Conservation (phyloP, 352 stramenopile species). For the Pythium aphanidermatum region DNA sequence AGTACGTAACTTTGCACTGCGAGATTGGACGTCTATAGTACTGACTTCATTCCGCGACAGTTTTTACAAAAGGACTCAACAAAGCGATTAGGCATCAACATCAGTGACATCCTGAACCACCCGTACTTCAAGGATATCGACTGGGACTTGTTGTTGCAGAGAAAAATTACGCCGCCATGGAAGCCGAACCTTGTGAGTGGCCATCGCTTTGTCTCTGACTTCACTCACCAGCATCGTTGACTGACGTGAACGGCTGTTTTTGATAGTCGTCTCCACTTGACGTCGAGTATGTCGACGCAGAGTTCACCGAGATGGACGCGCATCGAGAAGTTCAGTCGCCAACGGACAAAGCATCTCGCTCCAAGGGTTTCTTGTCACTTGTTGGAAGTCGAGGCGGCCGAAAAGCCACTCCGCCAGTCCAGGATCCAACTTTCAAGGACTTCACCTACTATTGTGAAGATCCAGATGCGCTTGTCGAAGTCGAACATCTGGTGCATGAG, state of each 20-base stretch:
- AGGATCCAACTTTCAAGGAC: constrained; percentile 87
- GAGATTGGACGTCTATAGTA: not conserved
- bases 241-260: not conserved
- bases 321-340: constrained; percentile 77
- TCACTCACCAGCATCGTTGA: not conserved
- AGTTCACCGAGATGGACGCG: constrained; percentile 84
- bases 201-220: not conserved
- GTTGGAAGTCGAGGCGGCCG: constrained; percentile 59
- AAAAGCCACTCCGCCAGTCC: constrained; percentile 68
- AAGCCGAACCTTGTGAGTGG: constrained; percentile 60
- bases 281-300: constrained; percentile 80
- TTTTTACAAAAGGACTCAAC: constrained; percentile 86
- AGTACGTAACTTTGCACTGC: constrained; percentile 22
- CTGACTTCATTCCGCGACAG: constrained; percentile 6
- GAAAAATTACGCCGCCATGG: constrained; percentile 80
- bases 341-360: constrained; percentile 72
- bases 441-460: constrained; percentile 90
- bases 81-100: constrained; percentile 83
- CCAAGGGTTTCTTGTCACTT: constrained; percentile 80
- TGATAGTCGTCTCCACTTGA: constrained; percentile 66
- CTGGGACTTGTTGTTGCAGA: constrained; percentile 82
- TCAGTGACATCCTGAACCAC: constrained; percentile 81
- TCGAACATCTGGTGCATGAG: constrained; percentile 75
- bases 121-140: constrained; percentile 76
- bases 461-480: constrained; percentile 76